A percentile compares a stretch with the other conserved stretches of the same genome.
Evolutionary conservation across 176 grass and related monocot species (phyloP).

Genomic region (Rhynchospora tenuis): DNA sequence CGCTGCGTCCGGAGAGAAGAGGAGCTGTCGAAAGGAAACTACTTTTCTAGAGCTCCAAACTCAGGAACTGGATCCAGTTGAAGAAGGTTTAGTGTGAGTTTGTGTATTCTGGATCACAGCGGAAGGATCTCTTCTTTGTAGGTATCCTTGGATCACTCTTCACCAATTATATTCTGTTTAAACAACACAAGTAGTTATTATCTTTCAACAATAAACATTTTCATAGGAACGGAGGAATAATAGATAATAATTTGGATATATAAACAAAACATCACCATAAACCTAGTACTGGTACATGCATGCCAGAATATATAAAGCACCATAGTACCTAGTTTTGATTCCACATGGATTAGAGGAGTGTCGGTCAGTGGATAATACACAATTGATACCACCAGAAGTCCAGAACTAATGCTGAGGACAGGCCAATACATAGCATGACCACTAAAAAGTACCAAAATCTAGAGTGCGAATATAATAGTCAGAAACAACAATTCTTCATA

Average conservation of each 20-base stretch:
- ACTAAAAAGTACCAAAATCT: neutral
- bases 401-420: neutral
- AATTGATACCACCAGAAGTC: too few species aligned
- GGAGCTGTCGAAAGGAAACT: too few species aligned
- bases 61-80: slow-evolving; percentile 38
- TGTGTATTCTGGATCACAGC: slow-evolving; percentile 33
- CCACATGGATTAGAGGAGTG: neutral
- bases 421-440: neutral
- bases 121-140: slow-evolving; percentile 60
- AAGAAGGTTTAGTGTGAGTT: slow-evolving; percentile 51
- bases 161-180: slow-evolving; percentile 79
- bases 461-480: neutral
- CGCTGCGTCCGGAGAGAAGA: too few species aligned
- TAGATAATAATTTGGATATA: neutral
- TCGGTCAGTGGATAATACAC: neutral
- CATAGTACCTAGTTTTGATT: neutral
- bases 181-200: neutral
- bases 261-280: neutral
- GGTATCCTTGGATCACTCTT: slow-evolving; percentile 82
- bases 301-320: neutral
- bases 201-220: neutral
- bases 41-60: too few species aligned
- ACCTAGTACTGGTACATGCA: neutral
- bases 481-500: neutral
- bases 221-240: neutral